Base-by-base conservation (phyloP, 202 grass and related monocot species). In the Elaeis oleifera region DNA sequence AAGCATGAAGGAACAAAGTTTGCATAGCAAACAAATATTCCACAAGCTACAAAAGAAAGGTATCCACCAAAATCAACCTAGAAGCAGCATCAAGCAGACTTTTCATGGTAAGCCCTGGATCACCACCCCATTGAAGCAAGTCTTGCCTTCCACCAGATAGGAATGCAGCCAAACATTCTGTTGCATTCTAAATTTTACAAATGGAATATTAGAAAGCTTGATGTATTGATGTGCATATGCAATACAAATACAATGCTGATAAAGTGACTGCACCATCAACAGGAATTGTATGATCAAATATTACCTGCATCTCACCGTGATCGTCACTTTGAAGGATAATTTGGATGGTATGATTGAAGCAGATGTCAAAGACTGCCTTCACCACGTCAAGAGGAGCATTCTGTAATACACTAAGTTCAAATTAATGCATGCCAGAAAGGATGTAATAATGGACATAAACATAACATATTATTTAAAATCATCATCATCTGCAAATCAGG, bases 281-380 rank as follows among this genome's bases (percentile, higher is more conserved):
- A 44, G 9, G 36, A 44, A 44, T 44, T 13, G 36, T 44, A 44
- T 14, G 13, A 44, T 44, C 9, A 44, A 68, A 54, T 14, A 48
- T 70, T 82, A 89, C 92, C 84, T 97, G 92, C 87, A 97, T 91
- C 77, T 86, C 87, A 79, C 74, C 84, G 73, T 97, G 92, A 79
- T 97, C 88, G 60, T 97, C 82, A 74, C 88, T 92, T 89, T 97
- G 74, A 69, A 97, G 79, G 75, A 85, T 68, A 71, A 97, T 89
- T 74, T 86, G 88, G 79, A 92, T 80, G 49, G 71, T 85, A 53
- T 71, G 81, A 81, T 71, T 83, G 26, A 97, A 97, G 82, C 92
- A 92, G 62, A 71, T 78, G 44, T 89, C 92, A 64, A 97, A 97
- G 49, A 84, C 62, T 61, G 65, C 82, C 63, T 83, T 85, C 61